phyloP scores from a whole-genome alignment of 2,329 filamentous ascomycete genomes.

The Colletotrichum plurivorum region DNA sequence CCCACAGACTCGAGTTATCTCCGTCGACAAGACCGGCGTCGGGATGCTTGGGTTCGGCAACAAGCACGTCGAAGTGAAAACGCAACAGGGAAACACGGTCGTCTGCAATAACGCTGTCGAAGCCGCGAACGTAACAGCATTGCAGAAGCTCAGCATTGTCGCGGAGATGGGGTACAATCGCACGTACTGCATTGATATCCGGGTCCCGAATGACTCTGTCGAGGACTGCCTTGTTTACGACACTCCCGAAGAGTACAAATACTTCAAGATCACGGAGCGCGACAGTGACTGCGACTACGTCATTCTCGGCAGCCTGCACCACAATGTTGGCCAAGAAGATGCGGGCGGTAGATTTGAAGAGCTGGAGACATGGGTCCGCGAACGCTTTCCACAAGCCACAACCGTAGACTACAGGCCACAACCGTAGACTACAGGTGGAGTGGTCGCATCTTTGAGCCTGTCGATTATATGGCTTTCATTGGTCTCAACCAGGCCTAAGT shows the following conservation, averaged over 20 bases:
- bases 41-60: conserved; percentile 59
- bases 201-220: conserved; percentile 64
- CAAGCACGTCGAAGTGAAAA: conserved; percentile 62
- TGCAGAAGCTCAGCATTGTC: conserved; percentile 68
- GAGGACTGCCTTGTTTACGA: conserved; percentile 71
- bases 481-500: conserved; percentile 69
- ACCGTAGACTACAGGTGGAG: conserved; percentile 69
- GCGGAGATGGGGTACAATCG: conserved; percentile 67
- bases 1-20: conserved; percentile 63
- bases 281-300: conserved; percentile 69
- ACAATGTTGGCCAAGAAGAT: conserved; percentile 69
- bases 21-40: conserved; percentile 63
- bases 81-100: conserved; percentile 61
- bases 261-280: conserved; percentile 66
- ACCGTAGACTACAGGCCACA: conserved; percentile 58
- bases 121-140: conserved; percentile 67
- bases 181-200: conserved; percentile 70
- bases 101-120: conserved; percentile 64
- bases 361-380: conserved; percentile 66
- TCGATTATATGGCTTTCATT: conserved; percentile 69
- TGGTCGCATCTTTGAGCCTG: conserved; percentile 69
- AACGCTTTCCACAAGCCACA: conserved; percentile 65
- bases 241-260: conserved; percentile 68
- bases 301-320: conserved; percentile 69
- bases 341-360: conserved; percentile 61